Evolutionary conservation across 495 filamentous ascomycete species (phyloP).

Genomic region (Chaetomium cochliodes): DNA sequence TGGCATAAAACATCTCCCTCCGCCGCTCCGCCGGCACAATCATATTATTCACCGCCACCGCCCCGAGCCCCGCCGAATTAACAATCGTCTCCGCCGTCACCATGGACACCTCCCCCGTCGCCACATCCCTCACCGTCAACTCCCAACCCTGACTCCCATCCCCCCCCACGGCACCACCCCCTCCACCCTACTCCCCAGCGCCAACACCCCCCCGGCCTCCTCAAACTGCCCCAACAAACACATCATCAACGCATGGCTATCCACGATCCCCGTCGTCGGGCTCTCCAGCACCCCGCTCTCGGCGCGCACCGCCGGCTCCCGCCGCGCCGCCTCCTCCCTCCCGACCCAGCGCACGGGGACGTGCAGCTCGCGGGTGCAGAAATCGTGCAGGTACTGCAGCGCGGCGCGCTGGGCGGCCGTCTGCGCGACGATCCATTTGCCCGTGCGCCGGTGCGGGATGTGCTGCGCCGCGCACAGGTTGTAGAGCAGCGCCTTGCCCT

Average conservation of each 20-base stretch:
- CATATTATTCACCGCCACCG: conserved; percentile 77
- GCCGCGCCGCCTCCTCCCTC: conserved; percentile 54
- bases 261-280: conserved; percentile 83
- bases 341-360: conserved; percentile 74
- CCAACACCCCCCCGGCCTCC: conserved; percentile 70
- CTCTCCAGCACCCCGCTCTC: conserved; percentile 74
- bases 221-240: conserved; percentile 72
- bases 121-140: conserved; percentile 44
- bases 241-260: conserved; percentile 81
- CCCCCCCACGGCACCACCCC: conserved; percentile 55
- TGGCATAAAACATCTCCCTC: conserved; percentile 72
- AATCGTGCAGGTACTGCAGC: conserved; percentile 63
- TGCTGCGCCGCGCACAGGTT: conserved; percentile 62
- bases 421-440: conserved; percentile 97
- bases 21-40: conserved; percentile 63
- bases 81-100: conserved; percentile 75
- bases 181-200: conserved; percentile 62
- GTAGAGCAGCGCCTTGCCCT: conserved; percentile 75
- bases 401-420: conserved; percentile 63
- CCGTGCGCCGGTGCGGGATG: conserved; percentile 71
- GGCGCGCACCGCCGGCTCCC: conserved; percentile 76
- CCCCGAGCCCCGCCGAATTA: conserved; percentile 81
- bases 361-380: conserved; percentile 58
- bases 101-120: conserved; percentile 47
- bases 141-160: conserved; percentile 50